Evolutionary conservation across 805 yeast genomes (phyloP), one percentile per base, ranked within the genome.

Genomic region (Sugiyamaella marilandica): DNA sequence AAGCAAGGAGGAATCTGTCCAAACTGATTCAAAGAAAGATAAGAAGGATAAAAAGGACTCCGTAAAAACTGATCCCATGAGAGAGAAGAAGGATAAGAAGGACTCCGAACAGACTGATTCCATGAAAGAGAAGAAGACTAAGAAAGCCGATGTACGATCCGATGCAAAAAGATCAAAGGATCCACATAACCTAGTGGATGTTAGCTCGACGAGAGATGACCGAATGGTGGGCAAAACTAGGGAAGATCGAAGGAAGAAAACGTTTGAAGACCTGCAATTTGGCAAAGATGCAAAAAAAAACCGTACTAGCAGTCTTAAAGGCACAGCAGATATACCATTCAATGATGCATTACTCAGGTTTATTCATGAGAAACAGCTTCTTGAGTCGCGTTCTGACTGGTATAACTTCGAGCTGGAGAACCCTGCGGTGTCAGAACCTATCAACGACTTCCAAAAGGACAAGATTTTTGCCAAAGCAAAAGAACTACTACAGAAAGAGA

Each of bases 351-450:
- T 43, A n/a, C 19, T 5, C 37, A 13, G 14, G 10, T 9, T 26
- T 21, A 33, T 53, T 45, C 50, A 51, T 11, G 55, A 51, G 2
- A 43, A 50, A 33, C 72, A 87, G 34, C 52, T 74, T 0, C 70
- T 90, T 36, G 82, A 85, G 41, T 78, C 83, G 34, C 79, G 84
- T 58, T 71, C 79, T 19, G 87, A 85, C 58, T 91, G 97, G 97
- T 87, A 81, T 67, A 79, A 83, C 54, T 68, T 78, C n/a, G 77
- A 81, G 18, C 60, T 75, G 21, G 76, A 73, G 39, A 45, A 50
- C 2, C 53, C 66, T 10, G 54, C 62, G 2, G 47, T 26, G 1
- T 8, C 35, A 4, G 41, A 2, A 7, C 64, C 63, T 41, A 59
- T 68, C 13, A 60, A 66, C 2, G 58, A 73, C 62, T 62, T 69